These are phyloP conservation scores for Trametes coccinea DNA, from an alignment of 768 basidiomycete species.

Conservation along the genomic window DNA sequence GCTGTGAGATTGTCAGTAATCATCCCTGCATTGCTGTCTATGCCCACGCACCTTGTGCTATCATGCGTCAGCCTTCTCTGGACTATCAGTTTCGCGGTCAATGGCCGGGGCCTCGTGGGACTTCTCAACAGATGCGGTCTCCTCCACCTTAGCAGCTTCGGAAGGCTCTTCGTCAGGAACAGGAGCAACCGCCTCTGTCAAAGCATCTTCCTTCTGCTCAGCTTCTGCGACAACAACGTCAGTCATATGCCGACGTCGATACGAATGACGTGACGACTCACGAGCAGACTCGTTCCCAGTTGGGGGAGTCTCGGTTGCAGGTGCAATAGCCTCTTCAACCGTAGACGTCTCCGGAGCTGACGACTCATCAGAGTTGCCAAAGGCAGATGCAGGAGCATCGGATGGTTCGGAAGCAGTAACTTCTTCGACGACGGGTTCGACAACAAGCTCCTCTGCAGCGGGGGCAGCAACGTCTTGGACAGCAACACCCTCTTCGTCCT, in stretches of 20 bases:
- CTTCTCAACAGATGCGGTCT: too few relatives aligned
- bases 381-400: background rate
- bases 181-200: too few relatives aligned
- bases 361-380: background rate
- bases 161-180: too few relatives aligned
- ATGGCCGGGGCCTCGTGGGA: too few relatives aligned
- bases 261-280: too few relatives aligned
- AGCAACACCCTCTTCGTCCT: conserved; percentile 3
- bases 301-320: too few relatives aligned
- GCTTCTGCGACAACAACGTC: too few relatives aligned
- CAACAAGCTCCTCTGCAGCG: background rate
- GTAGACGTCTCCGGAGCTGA: too few relatives aligned
- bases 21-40: background rate
- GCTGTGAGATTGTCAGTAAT: background rate
- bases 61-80: conserved; percentile 8
- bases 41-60: conserved; percentile 5
- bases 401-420: background rate
- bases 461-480: background rate
- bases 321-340: background rate
- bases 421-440: conserved; percentile 1
- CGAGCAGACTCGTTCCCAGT: too few relatives aligned
- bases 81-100: background rate
- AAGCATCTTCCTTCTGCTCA: too few relatives aligned
- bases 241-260: too few relatives aligned
- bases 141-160: too few relatives aligned